Evolutionary conservation across 345 rosid species (phyloP).

Genomic region (Eucalyptus polyanthemos): DNA sequence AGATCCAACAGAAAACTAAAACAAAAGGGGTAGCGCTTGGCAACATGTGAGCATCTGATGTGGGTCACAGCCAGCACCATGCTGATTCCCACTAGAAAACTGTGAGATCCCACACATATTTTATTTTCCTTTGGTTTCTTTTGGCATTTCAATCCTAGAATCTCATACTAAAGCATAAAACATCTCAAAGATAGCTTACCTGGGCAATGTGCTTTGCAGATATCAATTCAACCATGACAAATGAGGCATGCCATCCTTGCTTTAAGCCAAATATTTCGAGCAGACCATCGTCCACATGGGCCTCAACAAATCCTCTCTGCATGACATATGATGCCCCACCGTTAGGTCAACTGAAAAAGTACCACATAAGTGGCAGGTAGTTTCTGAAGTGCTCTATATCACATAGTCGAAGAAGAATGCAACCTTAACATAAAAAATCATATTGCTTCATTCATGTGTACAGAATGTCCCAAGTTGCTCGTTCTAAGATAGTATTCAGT

Average conservation of each 20-base stretch:
- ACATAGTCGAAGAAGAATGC: not conserved
- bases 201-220: constrained; percentile 97
- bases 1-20: not conserved
- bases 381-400: not conserved
- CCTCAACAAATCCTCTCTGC: constrained; percentile 93
- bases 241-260: constrained; percentile 99
- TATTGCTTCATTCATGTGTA: not conserved
- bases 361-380: not conserved
- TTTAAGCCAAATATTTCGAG: constrained; percentile 91
- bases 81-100: not conserved
- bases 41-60: not conserved
- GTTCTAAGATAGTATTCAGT: not conserved
- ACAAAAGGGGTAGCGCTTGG: not conserved
- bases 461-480: not conserved
- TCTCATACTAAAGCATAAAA: not conserved
- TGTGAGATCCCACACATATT: not conserved
- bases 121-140: not conserved
- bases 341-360: not conserved
- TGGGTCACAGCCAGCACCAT: not conserved
- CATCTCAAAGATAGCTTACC: constrained; percentile 22
- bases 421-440: not conserved
- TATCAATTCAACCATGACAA: constrained; percentile 98
- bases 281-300: constrained; percentile 89
- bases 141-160: not conserved
- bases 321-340: not conserved